These are phyloP conservation scores for Blechomonas ayalai DNA, from an alignment of 208 protist species.

Conservation along the genomic window DNA sequence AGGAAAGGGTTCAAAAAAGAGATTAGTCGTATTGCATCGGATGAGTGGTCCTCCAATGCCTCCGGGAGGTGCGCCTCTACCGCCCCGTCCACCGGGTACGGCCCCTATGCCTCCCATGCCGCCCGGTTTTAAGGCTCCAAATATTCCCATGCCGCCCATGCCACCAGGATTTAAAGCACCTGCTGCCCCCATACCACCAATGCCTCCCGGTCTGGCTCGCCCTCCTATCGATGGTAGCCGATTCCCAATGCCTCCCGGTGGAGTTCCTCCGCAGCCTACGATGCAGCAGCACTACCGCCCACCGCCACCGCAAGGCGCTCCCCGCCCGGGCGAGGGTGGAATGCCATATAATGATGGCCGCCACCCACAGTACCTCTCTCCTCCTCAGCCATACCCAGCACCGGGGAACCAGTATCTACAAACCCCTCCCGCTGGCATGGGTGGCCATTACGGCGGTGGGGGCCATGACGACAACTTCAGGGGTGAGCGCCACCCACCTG, in stretches of 20 bases:
- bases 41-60: conserved; percentile 33
- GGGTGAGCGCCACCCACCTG: background rate
- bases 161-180: conserved; percentile 6
- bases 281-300: conserved; percentile 8
- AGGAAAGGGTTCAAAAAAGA: too few species aligned
- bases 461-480: conserved; percentile 1
- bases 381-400: too few species aligned
- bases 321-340: conserved; percentile 3
- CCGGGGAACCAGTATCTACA: too few species aligned
- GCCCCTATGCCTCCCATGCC: conserved; percentile 21
- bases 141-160: conserved; percentile 4
- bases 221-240: background rate
- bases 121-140: conserved; percentile 21
- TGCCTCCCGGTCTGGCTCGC: conserved; percentile 20
- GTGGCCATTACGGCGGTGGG: conserved; percentile 8
- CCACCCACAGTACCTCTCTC: too few species aligned
- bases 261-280: conserved; percentile 1
- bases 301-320: background rate
- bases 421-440: background rate
- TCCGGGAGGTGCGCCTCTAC: conserved; percentile 10
- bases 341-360: background rate
- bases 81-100: conserved; percentile 2
- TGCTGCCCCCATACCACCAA: conserved; percentile 14
- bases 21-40: background rate
- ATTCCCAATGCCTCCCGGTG: conserved; percentile 2